phyloP scores from a whole-genome alignment of 2,329 filamentous ascomycete species.

The Sphaerulina musiva region DNA sequence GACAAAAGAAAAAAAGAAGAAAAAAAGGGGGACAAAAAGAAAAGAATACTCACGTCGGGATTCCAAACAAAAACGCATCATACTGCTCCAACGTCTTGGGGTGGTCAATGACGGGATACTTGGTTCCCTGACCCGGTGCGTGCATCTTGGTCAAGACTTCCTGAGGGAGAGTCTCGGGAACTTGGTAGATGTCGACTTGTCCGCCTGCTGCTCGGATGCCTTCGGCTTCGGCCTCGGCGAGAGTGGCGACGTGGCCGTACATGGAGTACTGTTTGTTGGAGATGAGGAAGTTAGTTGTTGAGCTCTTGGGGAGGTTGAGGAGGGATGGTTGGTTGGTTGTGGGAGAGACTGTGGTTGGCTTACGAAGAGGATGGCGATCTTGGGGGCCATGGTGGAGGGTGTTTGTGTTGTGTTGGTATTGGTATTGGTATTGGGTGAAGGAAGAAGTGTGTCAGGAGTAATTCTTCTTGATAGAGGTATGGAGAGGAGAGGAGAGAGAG shows the following conservation, averaged over 20 bases:
- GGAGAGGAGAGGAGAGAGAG: too few relatives aligned
- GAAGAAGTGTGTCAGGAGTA: background rate
- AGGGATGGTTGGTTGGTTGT: background rate
- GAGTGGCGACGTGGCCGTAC: conserved; percentile 64
- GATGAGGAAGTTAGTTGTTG: background rate
- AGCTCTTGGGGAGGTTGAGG: background rate
- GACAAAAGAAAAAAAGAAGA: too few relatives aligned
- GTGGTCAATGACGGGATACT: conserved; percentile 56
- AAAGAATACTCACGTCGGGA: conserved; percentile 59
- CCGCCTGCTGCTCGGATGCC: conserved; percentile 87
- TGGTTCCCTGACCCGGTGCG: conserved; percentile 64
- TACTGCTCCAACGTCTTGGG: conserved; percentile 61
- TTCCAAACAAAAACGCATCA: conserved; percentile 80
- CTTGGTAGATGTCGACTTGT: conserved; percentile 73
- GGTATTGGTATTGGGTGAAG: background rate
- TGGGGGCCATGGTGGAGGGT: conserved; percentile 65
- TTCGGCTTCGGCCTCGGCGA: conserved; percentile 84
- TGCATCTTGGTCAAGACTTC: conserved; percentile 88
- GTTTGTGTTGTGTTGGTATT: background rate
- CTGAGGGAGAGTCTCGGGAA: conserved; percentile 76
- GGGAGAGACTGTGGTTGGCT: conserved; percentile 34
- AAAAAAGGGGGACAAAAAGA: too few relatives aligned
- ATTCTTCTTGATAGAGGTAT: too few relatives aligned
- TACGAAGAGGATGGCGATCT: conserved; percentile 86
- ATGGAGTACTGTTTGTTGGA: conserved; percentile 16